Evolutionary conservation across 2,329 filamentous ascomycete species (phyloP).

Genomic region (Ophiocordyceps robertsii): DNA sequence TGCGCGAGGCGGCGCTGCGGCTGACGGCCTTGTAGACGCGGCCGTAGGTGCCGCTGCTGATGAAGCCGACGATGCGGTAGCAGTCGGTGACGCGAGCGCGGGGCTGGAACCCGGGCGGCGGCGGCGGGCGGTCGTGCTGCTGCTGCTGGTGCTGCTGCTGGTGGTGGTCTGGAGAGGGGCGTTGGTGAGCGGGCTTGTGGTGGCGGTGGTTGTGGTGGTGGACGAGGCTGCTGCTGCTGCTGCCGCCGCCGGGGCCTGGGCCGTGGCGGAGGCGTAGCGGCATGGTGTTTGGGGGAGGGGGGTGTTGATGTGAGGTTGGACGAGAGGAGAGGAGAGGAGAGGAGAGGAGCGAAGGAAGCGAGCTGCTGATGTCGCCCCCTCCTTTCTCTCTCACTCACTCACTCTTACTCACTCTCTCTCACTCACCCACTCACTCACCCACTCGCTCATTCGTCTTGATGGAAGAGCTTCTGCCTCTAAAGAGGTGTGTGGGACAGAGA

Average conservation of each 20-base stretch:
- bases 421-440: no score
- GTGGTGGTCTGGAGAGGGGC: constrained; percentile 19
- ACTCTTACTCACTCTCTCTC: no score
- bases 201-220: constrained; percentile 5
- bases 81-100: constrained; percentile 85
- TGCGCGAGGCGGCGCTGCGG: constrained; percentile 20
- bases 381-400: no score
- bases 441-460: no score
- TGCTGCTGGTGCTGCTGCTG: constrained; percentile 39
- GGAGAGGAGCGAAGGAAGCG: no score
- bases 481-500: no score
- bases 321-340: no score
- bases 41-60: constrained; percentile 94
- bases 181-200: constrained; percentile 6
- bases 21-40: constrained; percentile 91
- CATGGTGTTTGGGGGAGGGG: not conserved
- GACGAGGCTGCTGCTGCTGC: no score
- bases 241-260: not conserved
- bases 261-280: not conserved
- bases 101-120: constrained; percentile 41
- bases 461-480: no score
- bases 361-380: no score
- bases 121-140: constrained; percentile 31
- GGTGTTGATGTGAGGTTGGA: no score
- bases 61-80: constrained; percentile 96